Evolutionary conservation across 2,329 filamentous ascomycete genomes (phyloP), one percentile per base, ranked within the genome.

Genomic region (Botryosphaeria agaves): DNA sequence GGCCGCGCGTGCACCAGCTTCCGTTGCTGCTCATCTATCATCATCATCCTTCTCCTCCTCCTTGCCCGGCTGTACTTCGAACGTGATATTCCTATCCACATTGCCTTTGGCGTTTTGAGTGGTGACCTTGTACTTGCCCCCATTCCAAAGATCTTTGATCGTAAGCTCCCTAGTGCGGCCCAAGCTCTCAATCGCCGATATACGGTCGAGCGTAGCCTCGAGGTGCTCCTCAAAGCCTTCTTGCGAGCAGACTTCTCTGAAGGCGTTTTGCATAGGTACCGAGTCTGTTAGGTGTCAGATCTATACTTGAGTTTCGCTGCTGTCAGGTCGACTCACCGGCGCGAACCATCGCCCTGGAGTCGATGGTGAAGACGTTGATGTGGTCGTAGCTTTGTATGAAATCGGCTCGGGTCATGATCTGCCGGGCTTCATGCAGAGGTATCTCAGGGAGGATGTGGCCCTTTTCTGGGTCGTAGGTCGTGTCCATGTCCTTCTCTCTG

Each of bases 381-480:
- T 89, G 81, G 56, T 98, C 89, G 48, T 95, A 85, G 36, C 74
- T 67, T 41, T 89, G 75, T 44, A 95, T 85, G 51, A 95, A 98
- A 53, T 98, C 89, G 35, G 83, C 77, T 31, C 89, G 69, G 9
- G 89, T 95, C 87, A 94, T 94, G 49, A 94, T 77, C 53, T 94
- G 69, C 38, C 87, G 77, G 0, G 84, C 82, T 41, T 77, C 68
- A 49, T 92, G 82, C 32, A 93, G 71, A 0, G 80, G 72, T 38
- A 83, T 77, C 24, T 80, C 69, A 0, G 89, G 84, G 3, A 95
- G 66, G 18, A 82, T 62, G 46, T 92, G 81, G 19, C 80, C 81
- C 7, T 50, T 53, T 9, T 73, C 59, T 0, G 64, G 55, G 49
- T 84, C 67, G 47, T 83, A 87, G 5, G 56, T 74, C 31, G 48